phyloP scores from a whole-genome alignment of 2,329 filamentous ascomycete species.

The Aureobasidium sp. region DNA sequence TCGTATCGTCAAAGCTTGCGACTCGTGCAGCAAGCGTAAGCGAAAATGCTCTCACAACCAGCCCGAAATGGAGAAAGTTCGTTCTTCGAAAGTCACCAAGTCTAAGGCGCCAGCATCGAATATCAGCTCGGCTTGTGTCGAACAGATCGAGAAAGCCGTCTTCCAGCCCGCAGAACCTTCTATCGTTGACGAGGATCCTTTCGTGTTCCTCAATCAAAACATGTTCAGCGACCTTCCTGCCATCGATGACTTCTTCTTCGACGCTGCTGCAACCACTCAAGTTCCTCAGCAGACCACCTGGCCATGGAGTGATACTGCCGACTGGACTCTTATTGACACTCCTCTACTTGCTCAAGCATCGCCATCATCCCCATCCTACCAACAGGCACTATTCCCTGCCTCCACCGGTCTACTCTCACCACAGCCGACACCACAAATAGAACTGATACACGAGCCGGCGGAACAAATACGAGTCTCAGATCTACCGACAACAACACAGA shows the following conservation, averaged over 20 bases:
- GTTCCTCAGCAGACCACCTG: not conserved
- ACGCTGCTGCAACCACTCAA: constrained; percentile 17
- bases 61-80: constrained; percentile 25
- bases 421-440: constrained; percentile 3
- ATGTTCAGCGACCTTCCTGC: not conserved
- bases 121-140: not conserved
- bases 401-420: constrained; percentile 1
- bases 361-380: not conserved
- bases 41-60: constrained; percentile 24
- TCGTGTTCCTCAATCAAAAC: constrained; percentile 11
- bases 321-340: constrained; percentile 17
- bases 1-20: constrained; percentile 32
- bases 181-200: constrained; percentile 11
- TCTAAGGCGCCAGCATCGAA: not conserved
- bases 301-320: constrained; percentile 16
- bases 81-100: constrained; percentile 19
- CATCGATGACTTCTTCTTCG: constrained; percentile 22
- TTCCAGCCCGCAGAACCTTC: not conserved
- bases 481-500: not conserved
- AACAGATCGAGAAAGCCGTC: not conserved
- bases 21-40: constrained; percentile 31
- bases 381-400: constrained; percentile 3
- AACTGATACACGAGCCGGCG: not conserved
- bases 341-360: not conserved
- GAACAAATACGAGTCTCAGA: not conserved